Conservation (phyloP, 2,329 filamentous ascomycete species). For the Diaporthe aspalathi region DNA sequence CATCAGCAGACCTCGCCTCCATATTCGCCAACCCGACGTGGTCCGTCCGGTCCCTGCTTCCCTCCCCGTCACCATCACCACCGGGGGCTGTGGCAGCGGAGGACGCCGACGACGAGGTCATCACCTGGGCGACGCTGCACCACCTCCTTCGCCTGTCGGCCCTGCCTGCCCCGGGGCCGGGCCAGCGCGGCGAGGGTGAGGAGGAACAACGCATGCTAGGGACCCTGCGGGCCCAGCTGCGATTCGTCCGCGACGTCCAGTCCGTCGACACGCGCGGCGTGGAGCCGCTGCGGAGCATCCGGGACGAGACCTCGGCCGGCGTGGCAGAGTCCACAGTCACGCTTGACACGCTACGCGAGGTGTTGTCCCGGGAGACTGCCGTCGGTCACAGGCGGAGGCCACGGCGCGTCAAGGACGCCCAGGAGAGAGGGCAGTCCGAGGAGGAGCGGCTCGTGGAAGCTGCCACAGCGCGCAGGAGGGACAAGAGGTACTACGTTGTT, state of each 20-base stretch:
- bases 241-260: conserved; percentile 91
- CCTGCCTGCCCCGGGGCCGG: conserved; percentile 79
- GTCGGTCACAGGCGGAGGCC: conserved; percentile 66
- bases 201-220: conserved; percentile 75
- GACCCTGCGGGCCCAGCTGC: conserved; percentile 83
- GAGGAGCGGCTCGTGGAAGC: conserved; percentile 43
- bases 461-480: conserved; percentile 68
- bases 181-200: conserved; percentile 69
- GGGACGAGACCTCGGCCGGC: conserved; percentile 77
- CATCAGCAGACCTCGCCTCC: conserved; percentile 21
- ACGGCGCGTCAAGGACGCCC: conserved; percentile 47
- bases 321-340: conserved; percentile 68
- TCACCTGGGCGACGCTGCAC: conserved; percentile 76
- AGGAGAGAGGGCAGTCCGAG: conserved; percentile 22
- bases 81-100: no score
- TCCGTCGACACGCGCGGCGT: conserved; percentile 79
- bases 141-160: conserved; percentile 92
- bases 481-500: conserved; percentile 78
- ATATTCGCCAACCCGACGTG: conserved; percentile 79
- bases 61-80: conserved; percentile 44
- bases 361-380: conserved; percentile 69
- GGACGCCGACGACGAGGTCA: conserved; percentile 58
- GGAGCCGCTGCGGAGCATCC: conserved; percentile 79
- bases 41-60: conserved; percentile 83
- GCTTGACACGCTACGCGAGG: conserved; percentile 65